Evolutionary conservation across 257 asterid species (phyloP).

Genomic region (Nicotiana otophora): DNA sequence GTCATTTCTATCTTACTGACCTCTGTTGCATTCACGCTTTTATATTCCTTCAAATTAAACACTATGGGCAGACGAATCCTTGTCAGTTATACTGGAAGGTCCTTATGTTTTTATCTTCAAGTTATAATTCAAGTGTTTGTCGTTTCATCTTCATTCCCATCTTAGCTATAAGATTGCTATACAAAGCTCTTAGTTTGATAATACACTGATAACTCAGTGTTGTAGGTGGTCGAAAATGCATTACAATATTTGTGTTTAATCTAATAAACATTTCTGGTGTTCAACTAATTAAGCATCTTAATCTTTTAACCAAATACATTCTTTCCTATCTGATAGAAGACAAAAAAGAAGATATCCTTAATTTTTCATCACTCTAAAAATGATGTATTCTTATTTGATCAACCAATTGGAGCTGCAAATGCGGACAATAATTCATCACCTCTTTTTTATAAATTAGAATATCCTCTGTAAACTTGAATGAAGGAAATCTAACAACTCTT

Average conservation of each 20-base stretch:
- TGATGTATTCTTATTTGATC: neutral
- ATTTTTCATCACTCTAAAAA: no score
- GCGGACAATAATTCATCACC: neutral
- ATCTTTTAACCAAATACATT: neutral
- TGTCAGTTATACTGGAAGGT: slow-evolving; percentile 53
- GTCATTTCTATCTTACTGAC: no score
- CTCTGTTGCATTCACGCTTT: no score
- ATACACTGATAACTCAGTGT: neutral
- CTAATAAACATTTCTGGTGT: neutral
- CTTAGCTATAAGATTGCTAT: neutral
- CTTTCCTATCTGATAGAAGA: no score
- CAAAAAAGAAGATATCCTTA: no score
- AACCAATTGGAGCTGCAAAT: neutral
- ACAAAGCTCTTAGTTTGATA: neutral
- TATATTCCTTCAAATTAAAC: no score
- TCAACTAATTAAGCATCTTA: neutral
- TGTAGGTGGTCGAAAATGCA: neutral
- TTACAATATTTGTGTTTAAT: no score
- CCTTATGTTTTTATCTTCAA: slow-evolving; percentile 18
- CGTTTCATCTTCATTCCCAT: neutral
- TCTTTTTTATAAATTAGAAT: neutral
- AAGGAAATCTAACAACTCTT: neutral
- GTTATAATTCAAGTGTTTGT: neutral
- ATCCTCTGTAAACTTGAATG: neutral
- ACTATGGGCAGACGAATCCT: slow-evolving; percentile 37